phyloP scores from a whole-genome alignment of 768 basidiomycete genomes.

The Auricularia cornea region DNA sequence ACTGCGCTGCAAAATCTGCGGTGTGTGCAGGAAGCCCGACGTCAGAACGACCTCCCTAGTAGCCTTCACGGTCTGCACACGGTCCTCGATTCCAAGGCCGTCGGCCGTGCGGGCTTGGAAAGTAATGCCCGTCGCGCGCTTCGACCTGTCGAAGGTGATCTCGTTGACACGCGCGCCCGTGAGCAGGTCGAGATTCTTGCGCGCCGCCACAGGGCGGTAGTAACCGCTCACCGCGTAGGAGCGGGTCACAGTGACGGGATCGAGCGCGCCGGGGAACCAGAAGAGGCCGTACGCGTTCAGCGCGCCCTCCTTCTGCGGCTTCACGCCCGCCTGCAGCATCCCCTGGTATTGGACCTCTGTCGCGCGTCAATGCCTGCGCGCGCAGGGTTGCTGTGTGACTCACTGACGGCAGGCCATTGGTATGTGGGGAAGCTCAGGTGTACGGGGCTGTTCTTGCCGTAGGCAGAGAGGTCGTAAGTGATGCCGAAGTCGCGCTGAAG shows the following conservation, averaged over 20 bases:
- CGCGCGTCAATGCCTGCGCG: neutral
- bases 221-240: conserved; percentile 1
- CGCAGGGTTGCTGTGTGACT: neutral
- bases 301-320: neutral
- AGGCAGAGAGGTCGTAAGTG: neutral
- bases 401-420: conserved; percentile 2
- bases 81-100: neutral
- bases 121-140: neutral
- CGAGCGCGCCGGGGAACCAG: conserved; percentile 2
- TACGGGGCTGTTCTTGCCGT: conserved; percentile 1
- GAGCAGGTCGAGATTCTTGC: conserved; percentile 2
- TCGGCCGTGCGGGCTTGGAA: neutral
- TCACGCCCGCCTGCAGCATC: neutral
- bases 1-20: conserved; percentile 3
- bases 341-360: neutral
- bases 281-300: neutral
- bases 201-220: neutral
- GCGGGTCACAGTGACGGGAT: neutral
- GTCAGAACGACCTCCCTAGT: neutral
- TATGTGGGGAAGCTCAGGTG: conserved; percentile 2
- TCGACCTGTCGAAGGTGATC: neutral
- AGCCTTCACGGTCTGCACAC: neutral
- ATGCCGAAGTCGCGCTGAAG: neutral
- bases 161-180: neutral
- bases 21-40: conserved; percentile 1